These are phyloP conservation scores for Fusarium nodosum DNA, from an alignment of 2,329 filamentous ascomycete genomes.

Conservation along the genomic window DNA sequence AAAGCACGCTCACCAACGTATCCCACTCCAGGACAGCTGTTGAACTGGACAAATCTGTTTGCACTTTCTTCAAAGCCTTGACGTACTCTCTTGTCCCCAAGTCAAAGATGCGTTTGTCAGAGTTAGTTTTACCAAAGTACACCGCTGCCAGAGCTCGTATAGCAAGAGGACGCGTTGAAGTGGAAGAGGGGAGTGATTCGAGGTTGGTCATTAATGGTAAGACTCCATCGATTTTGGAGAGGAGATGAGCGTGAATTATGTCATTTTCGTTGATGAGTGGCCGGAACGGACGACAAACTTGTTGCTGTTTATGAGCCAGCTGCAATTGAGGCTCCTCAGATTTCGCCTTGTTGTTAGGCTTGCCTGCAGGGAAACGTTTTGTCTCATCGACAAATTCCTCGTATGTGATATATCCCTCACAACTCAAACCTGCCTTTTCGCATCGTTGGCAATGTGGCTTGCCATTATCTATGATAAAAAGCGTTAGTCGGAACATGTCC, in stretches of 20 bases:
- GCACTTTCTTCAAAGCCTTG: neutral
- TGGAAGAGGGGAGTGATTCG: neutral
- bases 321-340: neutral
- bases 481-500: neutral
- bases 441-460: conserved; percentile 29
- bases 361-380: neutral
- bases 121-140: conserved; percentile 24
- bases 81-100: conserved; percentile 13
- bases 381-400: conserved; percentile 31
- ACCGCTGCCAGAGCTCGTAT: conserved; percentile 23
- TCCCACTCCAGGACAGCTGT: conserved; percentile 16
- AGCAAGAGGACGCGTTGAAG: conserved; percentile 7
- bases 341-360: neutral
- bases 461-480: conserved; percentile 7
- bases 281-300: rapidly evolving
- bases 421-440: conserved; percentile 4
- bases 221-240: conserved; percentile 19
- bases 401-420: conserved; percentile 13
- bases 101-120: conserved; percentile 1
- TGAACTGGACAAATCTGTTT: neutral
- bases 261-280: conserved; percentile 4
- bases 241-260: conserved; percentile 14
- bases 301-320: rapidly evolving
- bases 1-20: conserved; percentile 27
- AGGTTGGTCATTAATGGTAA: conserved; percentile 16